Percentiles rank a stretch among this genome's conserved stretches.
Evolutionary conservation across 2,329 filamentous ascomycete genomes (phyloP).

Genomic region (Pseudocercospora fuligena): DNA sequence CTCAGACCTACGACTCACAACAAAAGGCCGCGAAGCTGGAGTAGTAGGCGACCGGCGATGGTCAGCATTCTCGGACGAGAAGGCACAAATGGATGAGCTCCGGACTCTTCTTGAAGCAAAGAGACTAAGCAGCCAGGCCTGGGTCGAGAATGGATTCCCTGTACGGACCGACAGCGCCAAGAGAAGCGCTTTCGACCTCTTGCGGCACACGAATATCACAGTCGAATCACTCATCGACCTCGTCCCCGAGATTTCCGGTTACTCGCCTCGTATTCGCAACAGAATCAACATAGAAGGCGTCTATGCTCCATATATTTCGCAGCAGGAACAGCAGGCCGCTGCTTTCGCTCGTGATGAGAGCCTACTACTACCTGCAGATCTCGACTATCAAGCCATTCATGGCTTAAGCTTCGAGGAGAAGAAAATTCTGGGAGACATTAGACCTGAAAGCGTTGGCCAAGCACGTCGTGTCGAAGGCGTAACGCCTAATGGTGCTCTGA

Average conservation of each 20-base stretch:
- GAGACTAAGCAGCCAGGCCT: constrained; percentile 64
- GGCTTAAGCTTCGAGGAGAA: constrained; percentile 83
- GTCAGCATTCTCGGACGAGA: constrained; percentile 69
- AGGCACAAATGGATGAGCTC: constrained; percentile 66
- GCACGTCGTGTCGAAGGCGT: constrained; percentile 83
- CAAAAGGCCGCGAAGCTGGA: constrained; percentile 74
- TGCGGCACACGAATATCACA: constrained; percentile 68
- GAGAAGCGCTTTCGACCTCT: constrained; percentile 77
- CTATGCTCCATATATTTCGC: constrained; percentile 84
- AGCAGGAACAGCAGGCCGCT: constrained; percentile 69
- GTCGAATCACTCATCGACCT: constrained; percentile 61
- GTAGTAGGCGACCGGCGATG: constrained; percentile 81
- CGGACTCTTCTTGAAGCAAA: constrained; percentile 63
- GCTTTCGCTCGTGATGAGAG: constrained; percentile 77
- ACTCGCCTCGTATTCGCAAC: constrained; percentile 62
- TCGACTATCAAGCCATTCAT: constrained; percentile 75
- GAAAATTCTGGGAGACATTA: constrained; percentile 68
- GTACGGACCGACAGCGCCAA: constrained; percentile 68
- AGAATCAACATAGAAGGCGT: constrained; percentile 80
- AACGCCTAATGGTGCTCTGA: constrained; percentile 56
- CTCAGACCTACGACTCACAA: constrained; percentile 84
- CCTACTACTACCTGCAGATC: constrained; percentile 69
- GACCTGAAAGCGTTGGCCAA: constrained; percentile 86
- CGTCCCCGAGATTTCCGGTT: constrained; percentile 63
- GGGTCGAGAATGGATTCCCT: constrained; percentile 72